These are phyloP conservation scores for Davidsoniella neocaledoniae DNA, from an alignment of 2,329 filamentous ascomycete genomes.

Conservation along the genomic window DNA sequence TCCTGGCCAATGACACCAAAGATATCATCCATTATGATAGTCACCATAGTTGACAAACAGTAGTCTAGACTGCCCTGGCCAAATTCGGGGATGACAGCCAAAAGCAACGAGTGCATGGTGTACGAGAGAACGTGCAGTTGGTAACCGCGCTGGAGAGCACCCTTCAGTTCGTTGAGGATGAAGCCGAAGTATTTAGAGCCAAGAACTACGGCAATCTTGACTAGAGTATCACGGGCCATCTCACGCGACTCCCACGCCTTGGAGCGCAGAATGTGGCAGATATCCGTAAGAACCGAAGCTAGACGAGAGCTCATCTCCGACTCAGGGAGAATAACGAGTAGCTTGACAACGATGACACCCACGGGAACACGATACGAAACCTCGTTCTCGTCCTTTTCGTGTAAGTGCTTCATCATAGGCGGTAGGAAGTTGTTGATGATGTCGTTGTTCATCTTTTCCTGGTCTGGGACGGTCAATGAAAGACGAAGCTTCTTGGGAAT, in stretches of 20 bases:
- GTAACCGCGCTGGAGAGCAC: conserved; percentile 69
- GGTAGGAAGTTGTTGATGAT: conserved; percentile 62
- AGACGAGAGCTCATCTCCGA: conserved; percentile 57
- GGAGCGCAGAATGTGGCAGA: conserved; percentile 83
- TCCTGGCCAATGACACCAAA: conserved; percentile 87
- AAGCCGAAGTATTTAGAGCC: conserved; percentile 78
- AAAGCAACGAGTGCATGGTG: conserved; percentile 80
- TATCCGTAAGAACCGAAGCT: conserved; percentile 72
- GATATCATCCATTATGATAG: conserved; percentile 90
- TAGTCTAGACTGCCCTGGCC: conserved; percentile 77
- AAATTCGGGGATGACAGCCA: conserved; percentile 55
- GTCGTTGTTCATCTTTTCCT: conserved; percentile 53
- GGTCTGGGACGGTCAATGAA: conserved; percentile 46
- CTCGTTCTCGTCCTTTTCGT: conserved; percentile 86
- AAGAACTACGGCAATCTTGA: conserved; percentile 65
- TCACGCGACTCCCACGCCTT: conserved; percentile 79
- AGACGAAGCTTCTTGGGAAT: conserved; percentile 24
- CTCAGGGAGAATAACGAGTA: conserved; percentile 63
- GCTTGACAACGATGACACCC: conserved; percentile 73
- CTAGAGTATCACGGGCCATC: conserved; percentile 73
- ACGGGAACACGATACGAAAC: conserved; percentile 87
- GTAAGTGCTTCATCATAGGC: conserved; percentile 65
- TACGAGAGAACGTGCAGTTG: conserved; percentile 91
- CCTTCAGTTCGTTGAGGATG: conserved; percentile 77
- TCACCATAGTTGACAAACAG: conserved; percentile 60